A percentile compares a stretch with the other conserved stretches of the same genome.
Evolutionary conservation across 2,329 filamentous ascomycete species (phyloP).

Genomic region (Massarina eburnea): DNA sequence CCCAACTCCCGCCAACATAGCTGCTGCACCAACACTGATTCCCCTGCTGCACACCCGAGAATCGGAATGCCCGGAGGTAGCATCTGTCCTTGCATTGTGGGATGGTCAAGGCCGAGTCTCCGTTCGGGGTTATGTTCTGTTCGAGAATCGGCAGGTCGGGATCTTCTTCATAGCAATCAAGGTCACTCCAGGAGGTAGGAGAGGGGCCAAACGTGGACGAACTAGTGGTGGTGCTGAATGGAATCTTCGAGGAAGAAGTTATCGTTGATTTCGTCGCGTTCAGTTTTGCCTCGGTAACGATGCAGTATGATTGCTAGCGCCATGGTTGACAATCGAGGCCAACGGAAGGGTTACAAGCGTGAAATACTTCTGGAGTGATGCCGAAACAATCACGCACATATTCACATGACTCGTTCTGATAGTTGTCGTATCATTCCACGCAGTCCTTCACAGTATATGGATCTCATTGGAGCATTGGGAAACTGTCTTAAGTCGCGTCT

Average conservation of each 20-base stretch:
- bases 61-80: slow-evolving; percentile 6
- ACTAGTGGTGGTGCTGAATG: slow-evolving; percentile 6
- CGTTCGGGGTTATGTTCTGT: slow-evolving; percentile 13
- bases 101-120: slow-evolving; percentile 10
- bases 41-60: slow-evolving; percentile 15
- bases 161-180: slow-evolving; percentile 16
- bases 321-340: slow-evolving; percentile 14
- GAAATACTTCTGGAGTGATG: slow-evolving; percentile 11
- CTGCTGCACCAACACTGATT: slow-evolving; percentile 21
- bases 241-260: slow-evolving; percentile 3
- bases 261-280: not conserved
- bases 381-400: slow-evolving; percentile 8
- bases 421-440: slow-evolving; percentile 16
- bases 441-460: slow-evolving; percentile 14
- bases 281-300: slow-evolving; percentile 5
- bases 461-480: slow-evolving; percentile 9
- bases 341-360: slow-evolving; percentile 15
- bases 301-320: slow-evolving; percentile 16
- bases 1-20: slow-evolving; percentile 14
- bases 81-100: slow-evolving; percentile 12
- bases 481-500: no score
- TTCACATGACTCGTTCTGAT: slow-evolving; percentile 10
- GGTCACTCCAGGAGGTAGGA: slow-evolving; percentile 12
- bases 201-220: slow-evolving; percentile 10
- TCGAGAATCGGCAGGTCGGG: slow-evolving; percentile 12